phyloP scores from a whole-genome alignment of 1,284 basidiomycete genomes.

The Apiotrichum porosum region DNA sequence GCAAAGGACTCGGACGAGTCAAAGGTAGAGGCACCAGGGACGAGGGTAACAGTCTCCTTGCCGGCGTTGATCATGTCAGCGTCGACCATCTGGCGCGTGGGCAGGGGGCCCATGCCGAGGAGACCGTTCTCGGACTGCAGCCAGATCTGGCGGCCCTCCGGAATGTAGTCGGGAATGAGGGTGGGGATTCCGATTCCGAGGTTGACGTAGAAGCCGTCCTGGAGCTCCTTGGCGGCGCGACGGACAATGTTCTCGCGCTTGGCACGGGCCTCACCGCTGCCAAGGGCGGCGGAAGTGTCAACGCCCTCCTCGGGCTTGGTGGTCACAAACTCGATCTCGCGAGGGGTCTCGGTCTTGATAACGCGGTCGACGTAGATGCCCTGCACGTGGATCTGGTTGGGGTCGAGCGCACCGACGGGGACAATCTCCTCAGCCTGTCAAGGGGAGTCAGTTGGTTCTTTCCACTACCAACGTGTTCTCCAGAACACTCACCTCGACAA shows the following conservation, averaged over 20 bases:
- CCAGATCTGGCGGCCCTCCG: conserved; percentile 74
- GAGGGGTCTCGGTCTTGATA: conserved; percentile 68
- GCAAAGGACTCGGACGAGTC: conserved; percentile 62
- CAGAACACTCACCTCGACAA: conserved; percentile 53
- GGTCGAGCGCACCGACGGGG: conserved; percentile 73
- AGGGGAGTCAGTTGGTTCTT: background rate
- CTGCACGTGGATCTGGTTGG: conserved; percentile 74
- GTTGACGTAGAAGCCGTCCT: conserved; percentile 77
- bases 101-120: conserved; percentile 91
- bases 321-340: conserved; percentile 71
- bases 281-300: conserved; percentile 15
- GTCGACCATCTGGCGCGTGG: conserved; percentile 76
- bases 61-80: conserved; percentile 93
- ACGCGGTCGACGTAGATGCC: conserved; percentile 85
- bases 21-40: conserved; percentile 88
- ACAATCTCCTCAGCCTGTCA: conserved; percentile 90
- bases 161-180: conserved; percentile 78
- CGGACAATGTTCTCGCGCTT: conserved; percentile 66
- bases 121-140: conserved; percentile 90
- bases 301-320: conserved; percentile 39
- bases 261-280: conserved; percentile 48
- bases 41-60: conserved; percentile 88
- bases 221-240: conserved; percentile 77
- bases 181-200: conserved; percentile 83
- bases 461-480: too few relatives aligned